Evolutionary conservation across 2,329 filamentous ascomycete genomes (phyloP).

Genomic region (Neurospora sp.): DNA sequence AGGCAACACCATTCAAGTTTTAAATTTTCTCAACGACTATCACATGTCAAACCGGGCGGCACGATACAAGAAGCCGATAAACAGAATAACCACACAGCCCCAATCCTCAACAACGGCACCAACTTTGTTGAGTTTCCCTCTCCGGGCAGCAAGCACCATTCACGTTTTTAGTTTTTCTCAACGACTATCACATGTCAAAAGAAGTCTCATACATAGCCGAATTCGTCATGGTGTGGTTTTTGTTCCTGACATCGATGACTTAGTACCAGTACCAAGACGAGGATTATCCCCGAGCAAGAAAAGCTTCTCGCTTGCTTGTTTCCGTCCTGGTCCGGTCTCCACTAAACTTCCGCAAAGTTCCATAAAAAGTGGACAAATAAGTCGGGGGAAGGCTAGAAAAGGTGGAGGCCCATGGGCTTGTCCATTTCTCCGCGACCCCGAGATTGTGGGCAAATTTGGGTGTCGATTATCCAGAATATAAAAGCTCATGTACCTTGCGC

Average conservation of each 20-base stretch:
- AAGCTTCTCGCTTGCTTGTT: neutral
- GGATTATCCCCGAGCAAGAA: neutral
- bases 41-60: neutral
- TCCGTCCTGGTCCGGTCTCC: neutral
- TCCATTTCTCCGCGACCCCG: neutral
- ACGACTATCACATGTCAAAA: neutral
- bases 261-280: too few relatives aligned
- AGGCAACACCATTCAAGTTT: too few relatives aligned
- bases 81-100: neutral
- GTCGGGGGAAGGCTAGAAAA: neutral
- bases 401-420: neutral
- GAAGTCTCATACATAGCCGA: too few relatives aligned
- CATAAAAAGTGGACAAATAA: neutral
- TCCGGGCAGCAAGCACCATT: neutral
- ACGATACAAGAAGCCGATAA: neutral
- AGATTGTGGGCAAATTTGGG: neutral
- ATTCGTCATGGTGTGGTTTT: neutral
- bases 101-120: neutral
- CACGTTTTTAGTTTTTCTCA: neutral
- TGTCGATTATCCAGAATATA: too few relatives aligned
- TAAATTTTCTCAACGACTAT: too few relatives aligned
- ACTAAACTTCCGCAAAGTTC: neutral
- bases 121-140: neutral
- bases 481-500: too few relatives aligned
- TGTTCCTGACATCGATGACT: neutral